Base-by-base conservation (phyloP, 331 rosid species). In the Saraca asoca region DNA sequence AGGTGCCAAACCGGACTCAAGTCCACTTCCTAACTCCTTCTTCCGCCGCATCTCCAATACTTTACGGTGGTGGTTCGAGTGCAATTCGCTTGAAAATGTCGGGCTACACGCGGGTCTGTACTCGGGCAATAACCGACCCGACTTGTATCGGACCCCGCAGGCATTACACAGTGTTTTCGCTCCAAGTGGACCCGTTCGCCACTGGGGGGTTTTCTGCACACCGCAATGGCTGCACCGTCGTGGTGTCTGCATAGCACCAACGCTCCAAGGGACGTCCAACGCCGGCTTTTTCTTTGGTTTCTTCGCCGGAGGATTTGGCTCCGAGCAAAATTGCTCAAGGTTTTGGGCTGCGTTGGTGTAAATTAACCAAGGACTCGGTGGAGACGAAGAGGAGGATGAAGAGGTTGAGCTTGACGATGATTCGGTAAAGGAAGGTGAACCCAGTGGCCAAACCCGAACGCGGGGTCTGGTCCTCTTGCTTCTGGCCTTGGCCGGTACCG, bases 101-200 rank as follows among this genome's bases (percentile, higher is more conserved):
- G 98, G 98, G 82, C 98, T 93, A 29, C 97, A 88, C 0, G 98
- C 98, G n/a, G 98, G 98, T 46, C 98, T 70, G 5, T 93, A 93
- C 58, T 93, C 98, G 42, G 98, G 98, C 0, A 93, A 74, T 2
- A 93, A 80, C 38, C 98, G 88, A 43, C 98, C 98, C 57, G 98
- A 93, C 82, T 93, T 93, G 78, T 0, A 93, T 31, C 98, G 82
- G 19, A 93, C 98, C 6, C 97, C 97, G 2, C 98, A 93, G 0
- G 97, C 97, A 69, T 93, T 93, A 38, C 98, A 93, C 0, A 93
- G 80, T 0, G 96, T 90, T 48, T 90, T 90, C 7, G 95, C 87
- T 14, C 98, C 98, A 0, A 82, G 87, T 0, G 98, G 98, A 0
- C 98, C 98, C 24, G 95, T 77, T 66, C 98, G 68, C 98, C 98